A percentile compares a stretch with the other conserved stretches of the same genome.
Evolutionary conservation across 1,284 basidiomycete genomes (phyloP).

Genomic region (Phylloporus sp.): DNA sequence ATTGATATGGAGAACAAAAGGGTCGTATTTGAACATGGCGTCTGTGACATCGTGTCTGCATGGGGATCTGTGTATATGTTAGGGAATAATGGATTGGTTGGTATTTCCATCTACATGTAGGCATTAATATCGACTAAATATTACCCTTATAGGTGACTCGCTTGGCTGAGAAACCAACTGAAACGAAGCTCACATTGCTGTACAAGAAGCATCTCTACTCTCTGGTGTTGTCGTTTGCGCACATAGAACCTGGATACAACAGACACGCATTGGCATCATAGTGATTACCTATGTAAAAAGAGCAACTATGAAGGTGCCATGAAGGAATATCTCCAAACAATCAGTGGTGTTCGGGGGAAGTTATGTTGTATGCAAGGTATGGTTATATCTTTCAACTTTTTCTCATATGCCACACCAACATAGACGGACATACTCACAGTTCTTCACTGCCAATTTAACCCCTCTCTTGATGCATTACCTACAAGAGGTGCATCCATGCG

Average conservation of each 20-base stretch:
- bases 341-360: constrained; percentile 91
- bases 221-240: constrained; percentile 79
- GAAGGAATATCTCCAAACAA: constrained; percentile 90
- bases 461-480: constrained; percentile 95
- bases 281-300: constrained; percentile 90
- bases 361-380: constrained; percentile 94
- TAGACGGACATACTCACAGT: constrained; percentile 53
- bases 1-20: constrained; percentile 96
- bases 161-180: constrained; percentile 79
- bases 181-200: constrained; percentile 80
- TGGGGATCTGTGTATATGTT: constrained; percentile 82
- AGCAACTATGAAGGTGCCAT: constrained; percentile 94
- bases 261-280: constrained; percentile 89
- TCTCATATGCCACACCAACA: not conserved
- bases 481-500: constrained; percentile 90
- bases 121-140: not conserved
- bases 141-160: constrained; percentile 57
- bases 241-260: constrained; percentile 80
- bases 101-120: constrained; percentile 13
- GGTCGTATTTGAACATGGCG: constrained; percentile 80
- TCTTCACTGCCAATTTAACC: constrained; percentile 95
- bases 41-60: constrained; percentile 78
- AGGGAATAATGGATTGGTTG: constrained; percentile 75
- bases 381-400: not conserved
- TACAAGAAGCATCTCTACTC: constrained; percentile 78